Conservation (phyloP, 108 stramenopile genomes). For the Pseudonitzschia pungens region DNA sequence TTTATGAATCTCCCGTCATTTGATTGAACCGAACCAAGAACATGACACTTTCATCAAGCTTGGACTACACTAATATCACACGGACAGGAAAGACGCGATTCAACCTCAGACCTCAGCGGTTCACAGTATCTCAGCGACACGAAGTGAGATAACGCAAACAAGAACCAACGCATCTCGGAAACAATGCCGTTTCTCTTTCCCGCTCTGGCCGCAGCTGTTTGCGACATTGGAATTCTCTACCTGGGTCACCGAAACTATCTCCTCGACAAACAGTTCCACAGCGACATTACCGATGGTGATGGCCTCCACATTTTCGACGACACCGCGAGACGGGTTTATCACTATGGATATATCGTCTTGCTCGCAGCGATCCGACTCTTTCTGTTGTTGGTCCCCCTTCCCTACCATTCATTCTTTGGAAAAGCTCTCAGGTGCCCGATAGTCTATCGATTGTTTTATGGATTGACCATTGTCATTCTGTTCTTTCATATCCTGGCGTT, state of each 20-base stretch:
- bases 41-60: no score
- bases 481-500: constrained; percentile 61
- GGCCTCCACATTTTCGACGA: not conserved
- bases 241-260: constrained; percentile 27
- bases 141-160: no score
- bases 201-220: constrained; percentile 54
- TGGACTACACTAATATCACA: no score
- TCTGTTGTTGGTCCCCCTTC: constrained; percentile 62
- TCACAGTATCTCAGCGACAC: no score
- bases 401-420: constrained; percentile 75
- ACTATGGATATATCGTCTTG: constrained; percentile 45
- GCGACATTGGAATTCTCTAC: constrained; percentile 53
- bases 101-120: no score
- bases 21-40: no score
- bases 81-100: no score
- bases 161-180: not conserved
- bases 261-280: not conserved
- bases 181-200: constrained; percentile 63
- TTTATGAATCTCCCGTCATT: no score
- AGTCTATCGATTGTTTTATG: constrained; percentile 60
- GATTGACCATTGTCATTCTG: constrained; percentile 44
- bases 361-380: constrained; percentile 57
- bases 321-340: constrained; percentile 20
- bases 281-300: not conserved
- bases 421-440: constrained; percentile 61